phyloP scores from a whole-genome alignment of 257 asterid species.

The Solanum lignicaule region DNA sequence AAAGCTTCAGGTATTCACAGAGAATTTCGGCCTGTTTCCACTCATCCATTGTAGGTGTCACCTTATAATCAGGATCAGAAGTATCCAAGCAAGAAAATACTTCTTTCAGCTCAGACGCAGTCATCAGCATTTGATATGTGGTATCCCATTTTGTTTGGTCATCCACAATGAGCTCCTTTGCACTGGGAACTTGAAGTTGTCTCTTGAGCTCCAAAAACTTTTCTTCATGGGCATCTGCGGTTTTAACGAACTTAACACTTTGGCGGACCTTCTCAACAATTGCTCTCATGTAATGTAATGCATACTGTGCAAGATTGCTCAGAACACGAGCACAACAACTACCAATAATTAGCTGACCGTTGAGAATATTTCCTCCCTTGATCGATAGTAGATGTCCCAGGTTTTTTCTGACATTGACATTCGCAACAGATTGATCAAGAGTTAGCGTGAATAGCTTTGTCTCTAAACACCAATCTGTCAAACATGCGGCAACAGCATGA shows the following conservation, averaged over 20 bases:
- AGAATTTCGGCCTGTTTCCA: constrained; percentile 60
- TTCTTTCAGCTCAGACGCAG: constrained; percentile 72
- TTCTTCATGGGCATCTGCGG: constrained; percentile 36
- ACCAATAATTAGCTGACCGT: constrained; percentile 57
- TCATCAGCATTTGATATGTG: constrained; percentile 72
- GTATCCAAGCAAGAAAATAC: constrained; percentile 64
- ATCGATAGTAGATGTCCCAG: constrained; percentile 43
- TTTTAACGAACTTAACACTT: constrained; percentile 61
- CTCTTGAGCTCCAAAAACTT: constrained; percentile 43
- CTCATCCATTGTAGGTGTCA: constrained; percentile 46
- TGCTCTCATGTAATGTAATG: constrained; percentile 27
- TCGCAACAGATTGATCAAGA: constrained; percentile 23
- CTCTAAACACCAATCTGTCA: constrained; percentile 57
- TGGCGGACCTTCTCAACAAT: constrained; percentile 51
- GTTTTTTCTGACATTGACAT: constrained; percentile 29
- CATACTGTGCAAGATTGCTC: constrained; percentile 54
- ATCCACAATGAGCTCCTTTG: constrained; percentile 44
- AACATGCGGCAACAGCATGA: constrained; percentile 45
- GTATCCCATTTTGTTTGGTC: constrained; percentile 67
- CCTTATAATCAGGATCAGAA: constrained; percentile 45
- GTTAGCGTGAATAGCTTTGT: constrained; percentile 49
- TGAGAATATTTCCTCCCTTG: constrained; percentile 34
- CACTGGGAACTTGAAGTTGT: constrained; percentile 79
- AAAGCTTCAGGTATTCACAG: constrained; percentile 45
- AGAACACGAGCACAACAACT: constrained; percentile 57